phyloP scores from a whole-genome alignment of 1,284 basidiomycete genomes.

The Sporisorium iseilematis-ciliati region DNA sequence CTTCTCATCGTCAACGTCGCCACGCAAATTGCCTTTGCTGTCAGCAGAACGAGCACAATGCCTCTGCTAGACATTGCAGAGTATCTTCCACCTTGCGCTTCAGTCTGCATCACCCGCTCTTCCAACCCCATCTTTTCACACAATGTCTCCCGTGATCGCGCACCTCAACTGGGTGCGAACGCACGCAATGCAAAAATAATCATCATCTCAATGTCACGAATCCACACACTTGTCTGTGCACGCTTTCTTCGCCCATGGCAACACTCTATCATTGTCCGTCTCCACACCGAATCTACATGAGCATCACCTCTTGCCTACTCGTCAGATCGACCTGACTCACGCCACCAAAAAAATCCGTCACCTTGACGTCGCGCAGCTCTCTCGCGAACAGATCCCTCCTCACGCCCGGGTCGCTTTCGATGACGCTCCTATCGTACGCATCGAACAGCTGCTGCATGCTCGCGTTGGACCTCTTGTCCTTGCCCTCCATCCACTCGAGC shows the following conservation, averaged over 20 bases:
- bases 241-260: no score
- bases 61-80: neutral
- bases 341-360: slow-evolving; percentile 97
- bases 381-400: slow-evolving; percentile 84
- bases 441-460: slow-evolving; percentile 91
- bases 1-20: neutral
- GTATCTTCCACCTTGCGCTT: neutral
- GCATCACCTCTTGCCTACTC: slow-evolving; percentile 7
- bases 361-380: slow-evolving; percentile 77
- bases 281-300: no score
- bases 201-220: no score
- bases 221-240: no score
- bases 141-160: neutral
- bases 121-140: neutral
- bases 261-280: no score
- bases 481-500: slow-evolving; percentile 88
- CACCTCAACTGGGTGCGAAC: neutral
- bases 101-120: neutral
- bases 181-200: slow-evolving; percentile 3
- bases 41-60: slow-evolving; percentile 14
- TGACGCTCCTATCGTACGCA: slow-evolving; percentile 79
- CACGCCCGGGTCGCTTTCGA: slow-evolving; percentile 87
- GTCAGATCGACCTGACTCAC: slow-evolving; percentile 83
- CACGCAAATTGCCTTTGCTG: neutral
- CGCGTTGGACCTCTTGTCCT: slow-evolving; percentile 86